A percentile compares a stretch with the other conserved stretches of the same genome.
These are phyloP conservation scores for Fagus sylvatica DNA, from an alignment of 306 rosid species.

Conservation along the genomic window DNA sequence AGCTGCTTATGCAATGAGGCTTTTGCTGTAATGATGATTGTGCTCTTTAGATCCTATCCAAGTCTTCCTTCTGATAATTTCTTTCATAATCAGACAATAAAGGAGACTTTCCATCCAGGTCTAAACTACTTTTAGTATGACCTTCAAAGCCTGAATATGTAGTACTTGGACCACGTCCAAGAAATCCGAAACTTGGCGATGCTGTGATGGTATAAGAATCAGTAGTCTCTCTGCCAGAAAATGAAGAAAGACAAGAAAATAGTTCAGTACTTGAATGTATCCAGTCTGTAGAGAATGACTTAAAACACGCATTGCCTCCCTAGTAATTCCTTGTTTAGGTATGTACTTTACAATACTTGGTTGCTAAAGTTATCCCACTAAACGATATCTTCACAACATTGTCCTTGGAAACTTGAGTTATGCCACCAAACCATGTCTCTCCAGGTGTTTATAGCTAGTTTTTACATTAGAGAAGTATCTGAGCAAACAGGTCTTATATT, in stretches of 20 bases:
- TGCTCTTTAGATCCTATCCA: slow-evolving; percentile 35
- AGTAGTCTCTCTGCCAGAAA: slow-evolving; percentile 58
- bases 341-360: too few relatives aligned
- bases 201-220: slow-evolving; percentile 80
- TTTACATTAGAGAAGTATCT: too few relatives aligned
- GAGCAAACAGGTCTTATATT: too few relatives aligned
- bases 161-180: slow-evolving; percentile 50
- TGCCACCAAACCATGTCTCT: too few relatives aligned
- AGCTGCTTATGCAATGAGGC: slow-evolving; percentile 50
- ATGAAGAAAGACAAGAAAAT: neutral
- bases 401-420: too few relatives aligned
- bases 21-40: slow-evolving; percentile 54
- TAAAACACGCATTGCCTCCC: neutral
- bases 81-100: slow-evolving; percentile 48
- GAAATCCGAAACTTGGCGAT: slow-evolving; percentile 56
- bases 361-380: too few relatives aligned
- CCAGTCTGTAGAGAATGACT: neutral
- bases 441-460: too few relatives aligned
- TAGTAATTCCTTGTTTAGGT: neutral
- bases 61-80: slow-evolving; percentile 27
- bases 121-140: slow-evolving; percentile 43
- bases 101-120: slow-evolving; percentile 51
- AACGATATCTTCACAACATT: too few relatives aligned
- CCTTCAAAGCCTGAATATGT: slow-evolving; percentile 46
- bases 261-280: neutral